Percentiles rank a stretch among this genome's conserved stretches.
These are phyloP conservation scores for Boehmeria nivea DNA, from an alignment of 306 rosid genomes.

Conservation along the genomic window DNA sequence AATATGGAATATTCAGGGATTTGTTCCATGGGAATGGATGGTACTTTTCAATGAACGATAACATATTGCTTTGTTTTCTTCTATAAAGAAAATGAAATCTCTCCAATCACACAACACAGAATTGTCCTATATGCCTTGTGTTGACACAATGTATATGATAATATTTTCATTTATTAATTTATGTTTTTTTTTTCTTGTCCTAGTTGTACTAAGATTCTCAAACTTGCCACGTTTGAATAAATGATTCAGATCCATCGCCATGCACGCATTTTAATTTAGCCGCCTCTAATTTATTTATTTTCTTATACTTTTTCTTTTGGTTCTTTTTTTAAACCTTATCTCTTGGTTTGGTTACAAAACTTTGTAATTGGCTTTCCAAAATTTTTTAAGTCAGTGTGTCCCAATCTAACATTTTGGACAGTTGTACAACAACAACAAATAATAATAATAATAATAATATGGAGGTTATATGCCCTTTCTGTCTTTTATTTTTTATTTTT, in stretches of 20 bases:
- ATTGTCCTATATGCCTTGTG: conserved; percentile 20
- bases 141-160: conserved; percentile 8
- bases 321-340: neutral
- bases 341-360: neutral
- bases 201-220: conserved; percentile 14
- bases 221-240: conserved; percentile 17
- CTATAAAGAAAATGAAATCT: neutral
- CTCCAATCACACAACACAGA: conserved; percentile 8
- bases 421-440: neutral
- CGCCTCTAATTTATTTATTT: neutral
- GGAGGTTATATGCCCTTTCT: too few species aligned
- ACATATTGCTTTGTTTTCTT: conserved; percentile 14
- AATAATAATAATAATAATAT: too few species aligned
- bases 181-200: neutral
- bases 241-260: conserved; percentile 20
- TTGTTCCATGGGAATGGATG: conserved; percentile 22
- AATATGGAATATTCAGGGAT: conserved; percentile 41
- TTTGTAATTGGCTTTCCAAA: neutral
- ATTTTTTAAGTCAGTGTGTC: conserved; percentile 6
- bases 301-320: too few species aligned
- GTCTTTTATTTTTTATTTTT: too few species aligned
- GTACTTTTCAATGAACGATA: neutral
- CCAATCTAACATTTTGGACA: conserved; percentile 5
- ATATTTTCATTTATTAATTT: neutral
- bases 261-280: conserved; percentile 4